These are phyloP conservation scores for Gossypium bickii DNA, from an alignment of 345 rosid species.

Conservation along the genomic window DNA sequence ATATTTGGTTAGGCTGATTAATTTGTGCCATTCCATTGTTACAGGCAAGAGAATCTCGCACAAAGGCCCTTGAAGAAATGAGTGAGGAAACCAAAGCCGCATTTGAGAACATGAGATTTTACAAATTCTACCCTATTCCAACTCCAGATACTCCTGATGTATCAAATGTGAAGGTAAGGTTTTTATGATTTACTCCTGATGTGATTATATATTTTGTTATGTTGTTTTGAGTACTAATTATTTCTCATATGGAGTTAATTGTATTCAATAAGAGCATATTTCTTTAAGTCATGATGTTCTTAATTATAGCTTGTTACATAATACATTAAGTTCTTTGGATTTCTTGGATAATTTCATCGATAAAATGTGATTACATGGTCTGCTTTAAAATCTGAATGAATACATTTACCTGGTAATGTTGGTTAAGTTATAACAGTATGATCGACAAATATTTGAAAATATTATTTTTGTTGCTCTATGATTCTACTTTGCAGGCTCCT, in stretches of 20 bases:
- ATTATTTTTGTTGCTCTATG: background rate
- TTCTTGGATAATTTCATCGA: background rate
- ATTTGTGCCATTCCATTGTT: slow-evolving; percentile 13
- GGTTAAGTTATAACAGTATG: background rate
- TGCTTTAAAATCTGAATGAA: background rate
- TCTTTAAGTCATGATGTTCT: background rate
- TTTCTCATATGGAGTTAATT: background rate
- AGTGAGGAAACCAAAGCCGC: slow-evolving; percentile 66
- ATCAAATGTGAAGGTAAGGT: slow-evolving; percentile 56
- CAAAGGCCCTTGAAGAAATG: slow-evolving; percentile 73
- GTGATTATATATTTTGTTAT: background rate
- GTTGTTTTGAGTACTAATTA: background rate
- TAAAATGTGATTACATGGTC: background rate
- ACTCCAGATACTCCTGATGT: slow-evolving; percentile 72
- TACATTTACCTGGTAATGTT: background rate
- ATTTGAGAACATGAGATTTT: slow-evolving; percentile 65
- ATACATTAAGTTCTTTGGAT: background rate
- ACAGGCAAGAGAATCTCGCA: slow-evolving; percentile 86
- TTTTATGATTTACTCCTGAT: background rate
- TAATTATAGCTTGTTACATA: background rate
- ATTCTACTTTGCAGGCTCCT: slow-evolving; percentile 46
- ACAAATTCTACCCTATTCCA: slow-evolving; percentile 85
- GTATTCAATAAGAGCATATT: background rate
- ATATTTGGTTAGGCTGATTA: slow-evolving; percentile 7
- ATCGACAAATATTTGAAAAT: background rate